Evolutionary conservation across 1,139 yeast species (phyloP).

Genomic region (Sugiyamaella grinbergsii): DNA sequence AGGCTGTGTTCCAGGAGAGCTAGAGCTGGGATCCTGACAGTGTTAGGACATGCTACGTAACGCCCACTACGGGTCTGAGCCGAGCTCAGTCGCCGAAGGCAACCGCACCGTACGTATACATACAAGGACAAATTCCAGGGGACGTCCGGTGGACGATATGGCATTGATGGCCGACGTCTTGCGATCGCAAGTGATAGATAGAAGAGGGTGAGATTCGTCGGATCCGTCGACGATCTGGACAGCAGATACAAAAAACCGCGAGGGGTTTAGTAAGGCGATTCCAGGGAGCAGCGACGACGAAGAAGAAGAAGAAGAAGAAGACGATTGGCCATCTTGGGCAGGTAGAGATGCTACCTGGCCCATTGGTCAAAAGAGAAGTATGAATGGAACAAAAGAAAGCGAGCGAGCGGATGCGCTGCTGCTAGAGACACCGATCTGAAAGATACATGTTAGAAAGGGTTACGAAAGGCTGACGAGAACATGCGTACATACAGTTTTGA

Average conservation of each 20-base stretch:
- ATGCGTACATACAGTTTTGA: too few species aligned
- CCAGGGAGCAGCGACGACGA: slow-evolving; percentile 19
- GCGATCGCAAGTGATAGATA: slow-evolving; percentile 19
- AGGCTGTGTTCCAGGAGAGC: slow-evolving; percentile 19
- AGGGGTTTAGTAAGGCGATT: slow-evolving; percentile 30
- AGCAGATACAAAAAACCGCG: slow-evolving; percentile 29
- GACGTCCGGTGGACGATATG: slow-evolving; percentile 5
- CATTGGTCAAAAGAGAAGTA: too few species aligned
- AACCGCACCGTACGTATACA: not conserved
- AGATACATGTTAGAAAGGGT: too few species aligned
- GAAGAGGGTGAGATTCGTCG: slow-evolving; percentile 11
- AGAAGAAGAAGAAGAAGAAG: not conserved
- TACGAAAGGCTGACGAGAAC: too few species aligned
- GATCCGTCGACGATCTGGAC: slow-evolving; percentile 23
- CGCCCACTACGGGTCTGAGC: not conserved
- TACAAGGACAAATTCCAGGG: slow-evolving; percentile 19
- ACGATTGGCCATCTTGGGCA: slow-evolving; percentile 19
- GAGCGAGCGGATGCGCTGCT: too few species aligned
- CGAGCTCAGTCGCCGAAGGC: slow-evolving; percentile 1
- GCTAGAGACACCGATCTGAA: too few species aligned
- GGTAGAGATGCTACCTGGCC: slow-evolving; percentile 34
- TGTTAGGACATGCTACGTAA: not conserved
- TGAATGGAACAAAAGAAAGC: too few species aligned
- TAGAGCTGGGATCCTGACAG: slow-evolving; percentile 22
- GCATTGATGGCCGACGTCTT: slow-evolving; percentile 17